Evolutionary conservation across 2,329 filamentous ascomycete species (phyloP), one percentile per base, ranked within the genome.

Genomic region (Diplodia scrobiculata): DNA sequence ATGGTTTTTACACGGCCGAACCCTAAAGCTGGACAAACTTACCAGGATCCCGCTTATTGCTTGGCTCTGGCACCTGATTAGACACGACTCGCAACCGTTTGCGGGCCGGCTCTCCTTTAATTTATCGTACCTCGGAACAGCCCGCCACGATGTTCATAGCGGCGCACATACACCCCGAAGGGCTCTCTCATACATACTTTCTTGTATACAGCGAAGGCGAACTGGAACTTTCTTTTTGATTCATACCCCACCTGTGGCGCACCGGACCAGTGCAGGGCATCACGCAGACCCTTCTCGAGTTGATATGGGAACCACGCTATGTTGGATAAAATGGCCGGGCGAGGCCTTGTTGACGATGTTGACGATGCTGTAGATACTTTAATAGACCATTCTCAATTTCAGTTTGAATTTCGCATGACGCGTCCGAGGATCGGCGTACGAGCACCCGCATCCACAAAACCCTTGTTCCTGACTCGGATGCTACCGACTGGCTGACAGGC

Each of bases 91-190:
- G 58, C 41, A 14, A n/a, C 9, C 27, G n/a, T 14, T n/a, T 50
- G 58, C 58, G 58, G 58, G 58, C 25, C 58, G 19, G 29, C 45
- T 51, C 58, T 62, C 58, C 58, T 50, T 62, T 62, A 62, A 62
- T 62, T 62, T 62, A 36, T 36, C 45, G 29, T 38, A 62, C 29
- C 58, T 62, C 58, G 27, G 41, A 59, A 62, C 45, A 62, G 19
- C 58, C 48, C 58, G 29, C 29, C 58, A 36, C 45, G 58, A 62
- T 62, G 58, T 62, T 36, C 29, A 62, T 62, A 62, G 17, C 29
- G 45, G 29, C 58, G 58, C 58, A 62, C 45, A 34, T 21, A 25
- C 45, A 19, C 2, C 45, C 45, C 21, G 17, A 17, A n/a, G 10
- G 58, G 17, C n/a, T 5, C 34, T 62, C 58, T 48, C 45, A 62